These are phyloP conservation scores for Mycena sanguinolenta DNA, from an alignment of 768 basidiomycete species.

Conservation along the genomic window DNA sequence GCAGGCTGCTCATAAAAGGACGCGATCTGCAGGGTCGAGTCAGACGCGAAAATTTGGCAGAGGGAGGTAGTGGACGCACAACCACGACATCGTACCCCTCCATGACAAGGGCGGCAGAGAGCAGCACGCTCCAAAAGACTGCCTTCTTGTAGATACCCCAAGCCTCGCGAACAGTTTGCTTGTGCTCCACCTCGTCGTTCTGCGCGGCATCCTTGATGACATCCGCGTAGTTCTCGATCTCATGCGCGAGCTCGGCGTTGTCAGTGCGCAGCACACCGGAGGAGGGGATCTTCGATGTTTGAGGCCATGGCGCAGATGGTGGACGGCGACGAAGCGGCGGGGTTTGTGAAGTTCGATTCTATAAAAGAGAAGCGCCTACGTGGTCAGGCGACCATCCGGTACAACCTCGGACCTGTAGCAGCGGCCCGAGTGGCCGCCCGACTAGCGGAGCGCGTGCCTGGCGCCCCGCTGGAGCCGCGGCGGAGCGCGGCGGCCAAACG, in stretches of 20 bases:
- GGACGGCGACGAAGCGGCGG: background rate
- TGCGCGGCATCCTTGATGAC: constrained; percentile 35
- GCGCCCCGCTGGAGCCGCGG: too few species aligned
- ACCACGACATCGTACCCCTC: constrained; percentile 44
- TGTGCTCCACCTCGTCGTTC: constrained; percentile 39
- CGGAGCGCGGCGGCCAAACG: too few species aligned
- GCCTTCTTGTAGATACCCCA: constrained; percentile 40
- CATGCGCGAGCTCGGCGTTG: constrained; percentile 31
- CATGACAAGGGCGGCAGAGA: constrained; percentile 42
- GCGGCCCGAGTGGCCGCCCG: constrained; percentile 23
- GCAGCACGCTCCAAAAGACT: constrained; percentile 39
- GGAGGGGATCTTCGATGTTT: constrained; percentile 41
- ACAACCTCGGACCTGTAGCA: background rate
- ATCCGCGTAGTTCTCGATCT: constrained; percentile 37
- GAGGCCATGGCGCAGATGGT: constrained; percentile 50
- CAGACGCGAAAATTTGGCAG: background rate
- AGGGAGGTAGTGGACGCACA: constrained; percentile 26
- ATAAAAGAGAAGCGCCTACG: background rate
- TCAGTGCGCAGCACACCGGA: constrained; percentile 57
- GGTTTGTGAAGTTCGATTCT: background rate
- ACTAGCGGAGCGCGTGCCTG: too few species aligned
- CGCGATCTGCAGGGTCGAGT: constrained; percentile 13
- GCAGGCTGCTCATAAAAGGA: constrained; percentile 34
- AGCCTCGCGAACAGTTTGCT: constrained; percentile 38
- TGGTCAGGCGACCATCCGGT: constrained; percentile 10